Conservation (phyloP, 2,329 filamentous ascomycete genomes). For the Amylocarpus encephaloides region DNA sequence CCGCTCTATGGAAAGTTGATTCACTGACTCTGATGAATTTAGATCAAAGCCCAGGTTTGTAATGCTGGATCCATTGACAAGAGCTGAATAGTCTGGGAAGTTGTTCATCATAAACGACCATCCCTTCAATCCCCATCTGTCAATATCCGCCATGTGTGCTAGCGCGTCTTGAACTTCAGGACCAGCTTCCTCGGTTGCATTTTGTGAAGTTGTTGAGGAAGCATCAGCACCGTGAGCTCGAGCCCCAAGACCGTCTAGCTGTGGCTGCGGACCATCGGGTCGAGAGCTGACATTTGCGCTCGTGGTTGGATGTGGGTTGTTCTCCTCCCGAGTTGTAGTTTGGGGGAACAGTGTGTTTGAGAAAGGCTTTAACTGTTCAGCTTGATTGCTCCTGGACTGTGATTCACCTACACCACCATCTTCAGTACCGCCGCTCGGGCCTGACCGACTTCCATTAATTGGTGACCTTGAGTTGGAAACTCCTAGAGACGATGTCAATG, state of each 20-base stretch:
- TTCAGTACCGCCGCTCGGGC: conserved; percentile 16
- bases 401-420: conserved; percentile 22
- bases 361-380: conserved; percentile 19
- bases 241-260: conserved; percentile 10
- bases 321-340: conserved; percentile 21
- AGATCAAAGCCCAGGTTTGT: conserved; percentile 52
- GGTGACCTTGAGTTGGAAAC: conserved; percentile 25
- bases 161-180: conserved; percentile 50
- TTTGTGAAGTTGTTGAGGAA: conserved; percentile 18
- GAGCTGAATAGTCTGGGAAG: conserved; percentile 55
- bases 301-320: conserved; percentile 19
- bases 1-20: background rate
- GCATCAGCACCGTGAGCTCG: conserved; percentile 22
- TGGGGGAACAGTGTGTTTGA: conserved; percentile 21
- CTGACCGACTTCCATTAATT: conserved; percentile 22
- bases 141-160: conserved; percentile 53
- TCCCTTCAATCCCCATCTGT: conserved; percentile 61
- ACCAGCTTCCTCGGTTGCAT: conserved; percentile 22
- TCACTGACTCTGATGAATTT: conserved; percentile 48
- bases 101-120: conserved; percentile 54
- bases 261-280: conserved; percentile 18
- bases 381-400: background rate
- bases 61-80: conserved; percentile 55
- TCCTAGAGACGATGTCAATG: conserved; percentile 16
- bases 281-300: conserved; percentile 13